These are phyloP conservation scores for Glomus cerebriforme DNA, from an alignment of 192 early-diverging fungal genomes.

Conservation along the genomic window DNA sequence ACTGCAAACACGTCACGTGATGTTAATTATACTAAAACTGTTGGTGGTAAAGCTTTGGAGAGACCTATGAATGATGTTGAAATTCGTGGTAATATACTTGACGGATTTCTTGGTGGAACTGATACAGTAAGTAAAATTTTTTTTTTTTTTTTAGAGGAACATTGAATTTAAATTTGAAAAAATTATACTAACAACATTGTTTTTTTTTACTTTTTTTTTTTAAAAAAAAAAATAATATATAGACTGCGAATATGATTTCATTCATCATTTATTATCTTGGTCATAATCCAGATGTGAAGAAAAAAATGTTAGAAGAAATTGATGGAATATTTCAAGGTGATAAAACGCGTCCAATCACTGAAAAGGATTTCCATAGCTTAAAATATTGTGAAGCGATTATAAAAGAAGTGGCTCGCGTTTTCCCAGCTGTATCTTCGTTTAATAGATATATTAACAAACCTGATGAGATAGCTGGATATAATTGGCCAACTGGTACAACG, in stretches of 20 bases:
- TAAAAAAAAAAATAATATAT: too few relatives aligned
- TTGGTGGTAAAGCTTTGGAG: too few relatives aligned
- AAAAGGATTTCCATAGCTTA: constrained; percentile 5
- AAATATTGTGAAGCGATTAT: constrained; percentile 16
- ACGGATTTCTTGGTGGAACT: too few relatives aligned
- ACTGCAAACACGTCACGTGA: too few relatives aligned
- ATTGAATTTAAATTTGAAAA: too few relatives aligned
- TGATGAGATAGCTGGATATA: constrained; percentile 10
- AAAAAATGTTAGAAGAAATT: neutral
- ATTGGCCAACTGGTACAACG: neutral
- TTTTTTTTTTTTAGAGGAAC: too few relatives aligned
- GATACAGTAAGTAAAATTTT: too few relatives aligned
- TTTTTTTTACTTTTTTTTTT: too few relatives aligned
- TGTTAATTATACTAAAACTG: too few relatives aligned
- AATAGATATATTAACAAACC: neutral
- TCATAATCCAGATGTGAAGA: neutral
- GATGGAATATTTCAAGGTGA: neutral
- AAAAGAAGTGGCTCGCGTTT: neutral
- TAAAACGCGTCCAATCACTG: neutral
- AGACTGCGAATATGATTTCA: neutral
- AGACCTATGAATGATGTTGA: too few relatives aligned
- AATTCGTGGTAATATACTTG: too few relatives aligned
- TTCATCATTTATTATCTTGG: constrained; percentile 12
- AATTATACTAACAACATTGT: too few relatives aligned
- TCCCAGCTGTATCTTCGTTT: neutral